Evolutionary conservation across 2,329 filamentous ascomycete species (phyloP).

Genomic region (Fusarium cyanostomum): DNA sequence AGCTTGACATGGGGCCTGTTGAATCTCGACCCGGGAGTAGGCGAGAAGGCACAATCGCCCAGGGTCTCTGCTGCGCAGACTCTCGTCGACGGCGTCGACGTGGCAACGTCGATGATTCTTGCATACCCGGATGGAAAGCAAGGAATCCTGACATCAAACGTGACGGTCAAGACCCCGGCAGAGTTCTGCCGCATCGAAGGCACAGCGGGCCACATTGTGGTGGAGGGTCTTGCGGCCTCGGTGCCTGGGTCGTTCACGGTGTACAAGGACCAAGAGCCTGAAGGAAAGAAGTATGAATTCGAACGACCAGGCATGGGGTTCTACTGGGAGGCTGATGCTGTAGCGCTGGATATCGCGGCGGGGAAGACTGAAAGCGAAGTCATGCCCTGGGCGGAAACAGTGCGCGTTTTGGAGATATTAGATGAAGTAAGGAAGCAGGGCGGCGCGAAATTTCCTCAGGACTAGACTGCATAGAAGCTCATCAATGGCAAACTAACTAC

Average conservation of each 20-base stretch:
- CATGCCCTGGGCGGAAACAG: constrained; percentile 58
- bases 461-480: constrained; percentile 4
- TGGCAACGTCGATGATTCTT: constrained; percentile 50
- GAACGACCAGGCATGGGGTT: constrained; percentile 51
- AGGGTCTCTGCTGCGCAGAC: constrained; percentile 51
- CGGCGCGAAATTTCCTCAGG: constrained; percentile 44
- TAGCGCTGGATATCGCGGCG: constrained; percentile 52
- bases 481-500: no score
- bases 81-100: constrained; percentile 48
- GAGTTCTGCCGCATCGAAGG: constrained; percentile 54
- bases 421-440: constrained; percentile 55
- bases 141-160: constrained; percentile 54
- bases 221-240: constrained; percentile 48
- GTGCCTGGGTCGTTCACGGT: constrained; percentile 50
- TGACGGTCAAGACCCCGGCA: constrained; percentile 36
- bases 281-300: constrained; percentile 50
- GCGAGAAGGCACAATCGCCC: constrained; percentile 41
- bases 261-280: constrained; percentile 38
- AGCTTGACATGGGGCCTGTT: constrained; percentile 52
- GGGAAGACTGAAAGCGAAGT: constrained; percentile 50
- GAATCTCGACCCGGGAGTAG: constrained; percentile 45
- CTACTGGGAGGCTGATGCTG: constrained; percentile 57
- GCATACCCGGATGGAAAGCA: constrained; percentile 52
- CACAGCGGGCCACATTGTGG: constrained; percentile 48
- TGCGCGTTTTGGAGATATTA: constrained; percentile 57